Evolutionary conservation across 2,329 filamentous ascomycete species (phyloP), one percentile per base, ranked within the genome.

Genomic region (Fusarium sp.): DNA sequence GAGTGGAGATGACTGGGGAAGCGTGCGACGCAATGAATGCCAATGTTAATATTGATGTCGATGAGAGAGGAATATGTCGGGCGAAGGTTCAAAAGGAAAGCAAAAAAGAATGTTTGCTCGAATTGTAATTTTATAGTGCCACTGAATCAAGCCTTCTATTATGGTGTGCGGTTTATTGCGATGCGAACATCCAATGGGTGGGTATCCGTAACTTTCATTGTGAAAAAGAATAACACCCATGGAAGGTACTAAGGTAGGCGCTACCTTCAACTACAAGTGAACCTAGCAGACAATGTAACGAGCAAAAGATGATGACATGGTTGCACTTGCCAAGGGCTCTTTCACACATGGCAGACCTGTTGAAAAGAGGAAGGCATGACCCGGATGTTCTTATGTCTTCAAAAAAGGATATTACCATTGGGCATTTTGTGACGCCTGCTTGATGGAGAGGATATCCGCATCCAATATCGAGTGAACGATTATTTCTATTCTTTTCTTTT

Each of bases 1-100:
- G 62, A 72, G 71, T 74, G 71, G 71, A 72, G 71, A 72, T 70
- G 68, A 50, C 41, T 48, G 50, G 46, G 34, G 16, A n/a, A n/a
- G 34, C 34, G 37, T 49, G 30, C n/a, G 41, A 55, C 32, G 41
- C 11, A 23, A 28, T 25, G 28, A n/a, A 37, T n/a, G 34, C 10
- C 34, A 18, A 37, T 37, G 18, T 37, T 10, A 18, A 37, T 37
- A n/a, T 37, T 12, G 13, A 55, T 47, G 18, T 32, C 6, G 18
- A 41, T 27, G 46, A 4, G 12, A 45, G 51, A 51, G 14, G 18
- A 40, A 55, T 16, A 41, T 14, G 11, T 25, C n/a, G 20, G 21
- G 21, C 41, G 14, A 4, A 16, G 41, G 41, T 23, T 16, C 9
- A 11, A 12, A 16, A 25, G 41, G 16, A 47, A 13, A 5, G 16